Percentiles rank a stretch among this genome's conserved stretches.
These are phyloP conservation scores for Leptographium flavum DNA, from an alignment of 2,329 filamentous ascomycete genomes.

Conservation along the genomic window DNA sequence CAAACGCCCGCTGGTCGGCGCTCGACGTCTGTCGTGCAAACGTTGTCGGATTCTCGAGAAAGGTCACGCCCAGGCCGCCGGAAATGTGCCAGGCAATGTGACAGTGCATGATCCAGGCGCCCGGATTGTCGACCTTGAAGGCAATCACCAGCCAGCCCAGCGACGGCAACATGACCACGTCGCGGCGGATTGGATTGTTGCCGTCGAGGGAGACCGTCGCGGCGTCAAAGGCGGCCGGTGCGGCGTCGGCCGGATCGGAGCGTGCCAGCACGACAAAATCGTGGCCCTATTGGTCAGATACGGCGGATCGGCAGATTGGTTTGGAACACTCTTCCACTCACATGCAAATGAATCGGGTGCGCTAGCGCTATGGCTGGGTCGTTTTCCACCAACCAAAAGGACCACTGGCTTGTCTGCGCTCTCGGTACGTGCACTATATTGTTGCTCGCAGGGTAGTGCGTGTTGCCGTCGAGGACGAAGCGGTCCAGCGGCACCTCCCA, in stretches of 20 bases:
- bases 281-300: constrained; percentile 11
- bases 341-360: constrained; percentile 13
- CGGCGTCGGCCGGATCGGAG: constrained; percentile 1
- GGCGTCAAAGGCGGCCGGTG: constrained; percentile 6
- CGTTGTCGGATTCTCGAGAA: constrained; percentile 21
- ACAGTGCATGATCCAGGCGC: constrained; percentile 30
- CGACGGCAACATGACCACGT: constrained; percentile 26
- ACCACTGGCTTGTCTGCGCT: constrained; percentile 6
- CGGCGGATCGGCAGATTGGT: too few species aligned
- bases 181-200: constrained; percentile 27
- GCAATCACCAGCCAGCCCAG: constrained; percentile 29
- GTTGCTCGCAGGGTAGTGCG: constrained; percentile 12
- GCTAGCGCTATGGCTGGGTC: constrained; percentile 4
- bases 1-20: constrained; percentile 4
- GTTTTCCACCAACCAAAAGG: constrained; percentile 11
- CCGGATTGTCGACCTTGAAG: constrained; percentile 33
- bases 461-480: constrained; percentile 17
- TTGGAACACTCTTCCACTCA: too few species aligned
- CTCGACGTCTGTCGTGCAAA: constrained; percentile 2
- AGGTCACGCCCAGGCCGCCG: constrained; percentile 33
- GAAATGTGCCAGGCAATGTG: constrained; percentile 34
- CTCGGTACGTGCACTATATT: constrained; percentile 14
- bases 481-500: constrained; percentile 22
- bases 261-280: constrained; percentile 15
- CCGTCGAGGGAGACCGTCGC: constrained; percentile 14